Conservation (phyloP, 1,284 basidiomycete genomes). For the Neonothopanus nambi region DNA sequence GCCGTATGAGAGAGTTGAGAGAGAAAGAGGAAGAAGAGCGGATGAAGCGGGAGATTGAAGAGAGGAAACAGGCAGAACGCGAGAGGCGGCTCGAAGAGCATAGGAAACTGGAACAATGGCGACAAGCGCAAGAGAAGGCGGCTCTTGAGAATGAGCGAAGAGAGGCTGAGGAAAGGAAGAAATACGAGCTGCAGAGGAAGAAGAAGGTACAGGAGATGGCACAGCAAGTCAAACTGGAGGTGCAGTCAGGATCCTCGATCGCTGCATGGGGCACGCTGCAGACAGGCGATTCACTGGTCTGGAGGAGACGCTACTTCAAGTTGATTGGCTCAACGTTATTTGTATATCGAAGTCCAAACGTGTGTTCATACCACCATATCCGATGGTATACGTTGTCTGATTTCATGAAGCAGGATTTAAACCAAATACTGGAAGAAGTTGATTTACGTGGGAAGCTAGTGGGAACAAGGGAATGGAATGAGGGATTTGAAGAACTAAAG, state of each 20-base stretch:
- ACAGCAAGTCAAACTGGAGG: slow-evolving; percentile 41
- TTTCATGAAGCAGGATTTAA: slow-evolving; percentile 42
- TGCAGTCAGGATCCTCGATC: slow-evolving; percentile 36
- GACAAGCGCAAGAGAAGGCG: slow-evolving; percentile 48
- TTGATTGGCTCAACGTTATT: slow-evolving; percentile 49
- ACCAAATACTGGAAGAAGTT: slow-evolving; percentile 48
- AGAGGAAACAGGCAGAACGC: slow-evolving; percentile 48
- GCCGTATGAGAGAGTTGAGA: slow-evolving; percentile 43
- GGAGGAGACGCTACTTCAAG: slow-evolving; percentile 70
- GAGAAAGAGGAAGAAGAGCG: slow-evolving; percentile 55
- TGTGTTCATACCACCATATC: slow-evolving; percentile 23
- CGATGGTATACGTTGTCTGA: slow-evolving; percentile 7
- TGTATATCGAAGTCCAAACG: slow-evolving; percentile 59
- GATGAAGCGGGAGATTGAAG: slow-evolving; percentile 44
- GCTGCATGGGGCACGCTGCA: slow-evolving; percentile 72
- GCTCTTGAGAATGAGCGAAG: slow-evolving; percentile 46
- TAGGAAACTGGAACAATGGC: slow-evolving; percentile 54
- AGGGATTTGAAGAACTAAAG: slow-evolving; percentile 72
- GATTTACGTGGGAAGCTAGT: slow-evolving; percentile 46
- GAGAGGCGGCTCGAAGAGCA: slow-evolving; percentile 56
- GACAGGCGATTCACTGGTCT: slow-evolving; percentile 51
- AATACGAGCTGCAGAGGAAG: slow-evolving; percentile 45
- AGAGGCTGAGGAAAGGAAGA: slow-evolving; percentile 44
- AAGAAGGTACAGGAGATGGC: slow-evolving; percentile 45
- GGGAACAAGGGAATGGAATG: slow-evolving; percentile 62